phyloP scores from a whole-genome alignment of 495 filamentous ascomycete species.

The Cryomyces minteri region DNA sequence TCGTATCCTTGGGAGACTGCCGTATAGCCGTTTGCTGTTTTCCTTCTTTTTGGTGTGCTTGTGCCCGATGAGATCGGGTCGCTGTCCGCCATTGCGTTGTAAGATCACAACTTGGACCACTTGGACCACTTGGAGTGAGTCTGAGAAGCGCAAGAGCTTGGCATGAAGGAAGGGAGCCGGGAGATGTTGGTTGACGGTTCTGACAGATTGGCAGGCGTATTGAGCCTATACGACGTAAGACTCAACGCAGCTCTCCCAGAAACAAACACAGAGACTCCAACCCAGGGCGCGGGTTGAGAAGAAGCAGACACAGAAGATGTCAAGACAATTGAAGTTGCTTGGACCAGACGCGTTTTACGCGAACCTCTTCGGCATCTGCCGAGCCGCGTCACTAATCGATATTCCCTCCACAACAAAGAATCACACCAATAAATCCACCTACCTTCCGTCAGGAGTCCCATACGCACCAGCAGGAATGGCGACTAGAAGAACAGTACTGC shows the following conservation, averaged over 20 bases:
- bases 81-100: neutral
- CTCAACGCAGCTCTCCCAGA: neutral
- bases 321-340: no score
- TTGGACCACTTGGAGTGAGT: no score
- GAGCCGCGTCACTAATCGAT: neutral
- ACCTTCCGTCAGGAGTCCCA: neutral
- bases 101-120: no score
- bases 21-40: conserved; percentile 14
- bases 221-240: neutral
- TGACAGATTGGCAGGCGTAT: neutral
- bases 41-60: conserved; percentile 30
- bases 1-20: conserved; percentile 20
- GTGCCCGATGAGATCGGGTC: conserved; percentile 2
- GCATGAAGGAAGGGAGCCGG: neutral
- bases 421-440: conserved; percentile 2
- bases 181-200: neutral
- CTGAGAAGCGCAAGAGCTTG: neutral
- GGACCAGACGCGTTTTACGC: no score
- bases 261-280: no score
- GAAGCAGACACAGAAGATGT: no score
- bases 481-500: conserved; percentile 9
- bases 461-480: neutral
- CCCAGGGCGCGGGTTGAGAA: no score
- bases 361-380: neutral
- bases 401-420: neutral